phyloP scores from a whole-genome alignment of 2,329 filamentous ascomycete species.

The Ophiostoma tasmaniense region DNA sequence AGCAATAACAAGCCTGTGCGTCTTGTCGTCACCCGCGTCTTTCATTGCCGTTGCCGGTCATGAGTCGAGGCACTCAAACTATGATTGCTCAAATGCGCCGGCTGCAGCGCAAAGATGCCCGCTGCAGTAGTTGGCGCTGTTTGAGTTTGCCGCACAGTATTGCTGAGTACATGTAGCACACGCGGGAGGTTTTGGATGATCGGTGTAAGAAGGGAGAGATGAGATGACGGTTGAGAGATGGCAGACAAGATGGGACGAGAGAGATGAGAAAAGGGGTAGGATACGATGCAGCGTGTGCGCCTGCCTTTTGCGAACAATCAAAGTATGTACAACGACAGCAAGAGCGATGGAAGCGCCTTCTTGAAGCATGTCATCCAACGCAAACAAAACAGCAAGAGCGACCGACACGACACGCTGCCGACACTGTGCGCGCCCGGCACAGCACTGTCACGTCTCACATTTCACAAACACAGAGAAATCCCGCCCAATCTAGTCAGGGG shows the following conservation, averaged over 20 bases:
- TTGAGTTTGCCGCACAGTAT: conserved; percentile 12
- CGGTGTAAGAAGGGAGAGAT: not conserved
- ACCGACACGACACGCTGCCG: not conserved
- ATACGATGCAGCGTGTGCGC: not conserved
- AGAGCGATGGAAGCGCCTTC: not conserved
- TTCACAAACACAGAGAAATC: not conserved
- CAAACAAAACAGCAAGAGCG: not conserved
- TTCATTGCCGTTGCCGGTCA: no score
- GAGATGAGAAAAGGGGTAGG: not conserved
- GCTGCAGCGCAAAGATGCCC: conserved; percentile 1
- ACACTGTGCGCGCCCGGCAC: not conserved
- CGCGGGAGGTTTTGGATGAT: not conserved
- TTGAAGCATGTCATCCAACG: no score
- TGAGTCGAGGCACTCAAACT: not conserved
- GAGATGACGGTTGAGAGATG: not conserved
- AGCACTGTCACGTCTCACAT: not conserved
- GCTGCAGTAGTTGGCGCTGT: conserved; percentile 12
- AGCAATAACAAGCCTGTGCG: not conserved
- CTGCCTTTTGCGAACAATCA: not conserved
- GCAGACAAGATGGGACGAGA: not conserved
- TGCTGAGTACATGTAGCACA: not conserved
- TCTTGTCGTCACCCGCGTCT: not conserved
- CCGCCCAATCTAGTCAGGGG: not conserved
- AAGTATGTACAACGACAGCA: not conserved
- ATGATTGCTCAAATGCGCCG: not conserved